Conservation (phyloP, 139 green algal genomes). For the Chlorella sorokiniana region DNA sequence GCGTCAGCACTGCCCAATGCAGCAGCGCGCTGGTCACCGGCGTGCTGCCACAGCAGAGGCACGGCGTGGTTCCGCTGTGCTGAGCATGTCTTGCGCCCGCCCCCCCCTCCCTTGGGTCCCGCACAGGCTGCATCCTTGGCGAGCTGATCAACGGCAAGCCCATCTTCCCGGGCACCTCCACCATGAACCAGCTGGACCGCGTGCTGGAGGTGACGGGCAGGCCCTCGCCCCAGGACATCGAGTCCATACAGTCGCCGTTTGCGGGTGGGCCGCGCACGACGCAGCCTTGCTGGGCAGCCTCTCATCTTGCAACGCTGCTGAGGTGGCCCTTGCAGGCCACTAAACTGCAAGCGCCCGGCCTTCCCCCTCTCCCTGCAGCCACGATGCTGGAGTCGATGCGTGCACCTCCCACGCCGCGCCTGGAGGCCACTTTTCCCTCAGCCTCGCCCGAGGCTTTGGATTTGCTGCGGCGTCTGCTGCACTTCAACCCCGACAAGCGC, state of each 20-base stretch:
- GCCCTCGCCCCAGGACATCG: slow-evolving; percentile 76
- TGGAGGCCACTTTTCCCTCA: slow-evolving; percentile 81
- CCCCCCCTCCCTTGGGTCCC: not conserved
- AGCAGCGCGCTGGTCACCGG: no score
- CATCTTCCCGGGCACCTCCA: slow-evolving; percentile 93
- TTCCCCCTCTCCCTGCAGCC: slow-evolving; percentile 33
- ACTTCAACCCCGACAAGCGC: slow-evolving; percentile 87
- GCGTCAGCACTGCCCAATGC: no score
- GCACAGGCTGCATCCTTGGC: slow-evolving; percentile 93
- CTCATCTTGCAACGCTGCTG: no score
- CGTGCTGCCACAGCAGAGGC: not conserved
- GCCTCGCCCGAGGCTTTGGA: slow-evolving; percentile 81
- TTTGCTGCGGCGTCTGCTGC: slow-evolving; percentile 80
- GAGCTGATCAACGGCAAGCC: slow-evolving; percentile 92
- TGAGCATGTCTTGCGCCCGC: not conserved
- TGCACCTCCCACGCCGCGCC: slow-evolving; percentile 49
- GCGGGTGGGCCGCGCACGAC: no score
- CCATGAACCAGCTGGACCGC: slow-evolving; percentile 94
- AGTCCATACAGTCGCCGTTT: slow-evolving; percentile 88
- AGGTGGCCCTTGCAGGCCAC: no score
- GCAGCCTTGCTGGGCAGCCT: no score
- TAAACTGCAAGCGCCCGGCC: not conserved
- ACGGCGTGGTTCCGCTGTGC: not conserved
- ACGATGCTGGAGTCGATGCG: slow-evolving; percentile 93
- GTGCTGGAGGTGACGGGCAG: slow-evolving; percentile 83